Percentiles rank a stretch among this genome's conserved stretches.
Evolutionary conservation across 1,284 basidiomycete species (phyloP).

Genomic region (Serendipita sp.): DNA sequence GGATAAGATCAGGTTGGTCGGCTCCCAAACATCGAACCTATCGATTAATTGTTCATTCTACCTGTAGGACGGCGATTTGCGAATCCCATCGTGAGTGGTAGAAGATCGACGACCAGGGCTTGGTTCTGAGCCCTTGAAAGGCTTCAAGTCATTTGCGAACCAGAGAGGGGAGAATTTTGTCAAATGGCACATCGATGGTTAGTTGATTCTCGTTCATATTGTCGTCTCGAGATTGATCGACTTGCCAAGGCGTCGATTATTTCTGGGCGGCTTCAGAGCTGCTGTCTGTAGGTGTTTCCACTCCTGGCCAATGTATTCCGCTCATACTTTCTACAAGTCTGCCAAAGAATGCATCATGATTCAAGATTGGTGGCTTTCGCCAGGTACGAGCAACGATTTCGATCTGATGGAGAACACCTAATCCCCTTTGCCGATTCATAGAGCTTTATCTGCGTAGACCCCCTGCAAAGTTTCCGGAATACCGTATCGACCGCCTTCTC

Average conservation of each 20-base stretch:
- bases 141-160: conserved; percentile 73
- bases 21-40: background rate
- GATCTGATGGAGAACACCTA: background rate
- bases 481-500: conserved; percentile 72
- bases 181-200: conserved; percentile 87
- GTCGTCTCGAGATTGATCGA: background rate
- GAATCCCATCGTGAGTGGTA: background rate
- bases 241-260: conserved; percentile 39
- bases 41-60: background rate
- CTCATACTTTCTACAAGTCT: background rate
- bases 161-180: conserved; percentile 57
- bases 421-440: background rate
- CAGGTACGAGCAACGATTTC: conserved; percentile 19
- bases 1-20: background rate
- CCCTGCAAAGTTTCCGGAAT: conserved; percentile 67
- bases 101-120: background rate
- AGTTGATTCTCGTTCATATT: conserved; percentile 26
- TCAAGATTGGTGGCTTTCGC: conserved; percentile 82
- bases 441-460: conserved; percentile 90
- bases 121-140: background rate
- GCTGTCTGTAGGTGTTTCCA: background rate
- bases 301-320: background rate
- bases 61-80: background rate
- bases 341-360: conserved; percentile 16
- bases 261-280: conserved; percentile 1